Percentiles rank a stretch among this genome's conserved stretches.
phyloP scores from a whole-genome alignment of 257 asterid genomes.

The Solanum corneliomulleri region DNA sequence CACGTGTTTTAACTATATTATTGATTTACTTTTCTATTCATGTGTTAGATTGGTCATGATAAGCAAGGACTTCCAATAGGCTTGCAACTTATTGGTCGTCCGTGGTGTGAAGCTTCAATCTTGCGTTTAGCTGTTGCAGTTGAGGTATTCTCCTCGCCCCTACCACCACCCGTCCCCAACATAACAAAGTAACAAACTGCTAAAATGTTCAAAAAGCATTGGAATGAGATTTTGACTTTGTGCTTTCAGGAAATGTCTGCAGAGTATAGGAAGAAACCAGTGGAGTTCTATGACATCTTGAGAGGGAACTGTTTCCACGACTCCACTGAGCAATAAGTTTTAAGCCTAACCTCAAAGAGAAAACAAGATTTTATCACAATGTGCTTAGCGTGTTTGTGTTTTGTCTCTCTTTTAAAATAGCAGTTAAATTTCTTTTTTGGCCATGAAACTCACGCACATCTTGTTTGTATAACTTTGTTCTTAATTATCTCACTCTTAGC shows the following conservation, averaged over 20 bases:
- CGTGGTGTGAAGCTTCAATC: slow-evolving; percentile 91
- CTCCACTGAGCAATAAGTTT: neutral
- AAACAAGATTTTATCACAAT: neutral
- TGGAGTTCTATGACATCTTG: slow-evolving; percentile 61
- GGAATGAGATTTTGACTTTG: neutral
- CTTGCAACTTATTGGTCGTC: slow-evolving; percentile 88
- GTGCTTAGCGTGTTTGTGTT: too few relatives aligned
- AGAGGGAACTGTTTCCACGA: slow-evolving; percentile 18
- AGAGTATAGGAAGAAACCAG: slow-evolving; percentile 58
- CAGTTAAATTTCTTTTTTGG: too few relatives aligned
- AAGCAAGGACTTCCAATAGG: slow-evolving; percentile 96
- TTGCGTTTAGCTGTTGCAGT: slow-evolving; percentile 78
- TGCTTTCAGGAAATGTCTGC: slow-evolving; percentile 50
- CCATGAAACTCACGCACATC: too few relatives aligned
- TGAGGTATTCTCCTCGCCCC: slow-evolving; percentile 33
- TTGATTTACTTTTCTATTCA: neutral
- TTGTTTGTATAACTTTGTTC: too few relatives aligned
- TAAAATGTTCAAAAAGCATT: neutral
- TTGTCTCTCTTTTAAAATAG: too few relatives aligned
- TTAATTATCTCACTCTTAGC: too few relatives aligned
- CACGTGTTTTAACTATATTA: neutral
- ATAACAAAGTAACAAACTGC: neutral
- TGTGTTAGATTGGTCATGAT: slow-evolving; percentile 72
- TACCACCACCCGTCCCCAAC: neutral
- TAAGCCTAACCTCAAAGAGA: neutral